Conservation (phyloP, 306 rosid species). For the Trifolium subterraneum region DNA sequence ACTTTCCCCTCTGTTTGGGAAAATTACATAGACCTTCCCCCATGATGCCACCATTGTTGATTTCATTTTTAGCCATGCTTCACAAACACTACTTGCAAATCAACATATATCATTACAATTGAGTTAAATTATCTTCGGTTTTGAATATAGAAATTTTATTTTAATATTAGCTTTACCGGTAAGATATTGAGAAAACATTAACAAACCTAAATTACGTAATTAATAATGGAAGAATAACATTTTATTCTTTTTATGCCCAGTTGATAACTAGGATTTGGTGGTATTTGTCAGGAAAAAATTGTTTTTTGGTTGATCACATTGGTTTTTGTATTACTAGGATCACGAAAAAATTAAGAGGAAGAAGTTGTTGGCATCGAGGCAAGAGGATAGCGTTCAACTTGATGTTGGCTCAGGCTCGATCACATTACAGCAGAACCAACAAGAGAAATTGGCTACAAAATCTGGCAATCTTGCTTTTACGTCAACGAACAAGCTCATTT, state of each 20-base stretch:
- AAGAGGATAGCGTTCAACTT: conserved; percentile 62
- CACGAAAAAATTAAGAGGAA: conserved; percentile 82
- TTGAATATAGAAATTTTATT: conserved; percentile 17
- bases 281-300: neutral
- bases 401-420: conserved; percentile 57
- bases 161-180: neutral
- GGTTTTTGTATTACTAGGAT: conserved; percentile 55
- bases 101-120: conserved; percentile 10
- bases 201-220: conserved; percentile 9
- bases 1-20: conserved; percentile 5
- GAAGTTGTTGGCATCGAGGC: conserved; percentile 65
- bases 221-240: conserved; percentile 20
- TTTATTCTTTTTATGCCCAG: conserved; percentile 13
- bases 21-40: conserved; percentile 8
- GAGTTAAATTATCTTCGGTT: conserved; percentile 20
- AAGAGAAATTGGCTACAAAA: conserved; percentile 67
- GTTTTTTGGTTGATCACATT: conserved; percentile 2
- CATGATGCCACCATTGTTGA: neutral
- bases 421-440: conserved; percentile 57
- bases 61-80: neutral
- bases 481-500: conserved; percentile 55
- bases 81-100: neutral
- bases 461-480: conserved; percentile 56
- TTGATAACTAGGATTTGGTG: conserved; percentile 31
- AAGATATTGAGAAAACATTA: neutral